Evolutionary conservation across 371 early-diverging fungal species (phyloP), one percentile per base, ranked within the genome.

Genomic region (Rhizopus stolonifer): DNA sequence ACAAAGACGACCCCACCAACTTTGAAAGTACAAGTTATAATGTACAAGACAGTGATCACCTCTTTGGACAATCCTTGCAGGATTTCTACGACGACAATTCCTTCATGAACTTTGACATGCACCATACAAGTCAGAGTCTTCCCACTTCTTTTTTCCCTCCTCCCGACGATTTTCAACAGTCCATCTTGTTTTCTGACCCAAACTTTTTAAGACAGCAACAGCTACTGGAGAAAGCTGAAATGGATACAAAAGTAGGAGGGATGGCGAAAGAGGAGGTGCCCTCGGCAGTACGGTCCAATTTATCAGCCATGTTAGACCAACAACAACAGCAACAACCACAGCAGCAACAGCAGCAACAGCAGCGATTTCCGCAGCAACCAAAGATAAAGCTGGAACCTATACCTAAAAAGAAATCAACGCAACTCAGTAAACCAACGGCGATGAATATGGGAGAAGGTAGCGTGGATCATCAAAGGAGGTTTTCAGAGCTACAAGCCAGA

Each of bases 161-260:
- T 46, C 4, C 25, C 15, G 40, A 36, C 26, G 46, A 50, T 10
- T 17, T 38, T 14, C 24, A 26, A 9, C 42, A 42, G 1, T 56
- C 52, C 9, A 68, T 68, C 19, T 43, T 68, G 13, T 42, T 68
- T 11, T 64, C 68, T 7, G 68, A 68, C 39, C 68, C 68, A 18
- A 57, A 50, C 21, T 68, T 60, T 39, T 9, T 58, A 11, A 42
- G 58, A 26, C 68, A 68, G 25, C 68, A 68, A 24, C 64, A 68
- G 33, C 25, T 60, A 31, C 7, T 51, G 29, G 39, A 51, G 13
- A 51, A 40, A 21, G 42, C 42, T n/a, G 42, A 42, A 21, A 15
- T 21, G 42, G 10, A 32, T 63, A 34, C 60, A 56, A 50, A 46
- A 63, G 13, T 49, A 57, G 39, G 54, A 26, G 43, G 26, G 49